Percentiles rank a stretch among this genome's conserved stretches.
Conservation (phyloP, 352 stramenopile genomes). For the Phytophthora kernoviae region DNA sequence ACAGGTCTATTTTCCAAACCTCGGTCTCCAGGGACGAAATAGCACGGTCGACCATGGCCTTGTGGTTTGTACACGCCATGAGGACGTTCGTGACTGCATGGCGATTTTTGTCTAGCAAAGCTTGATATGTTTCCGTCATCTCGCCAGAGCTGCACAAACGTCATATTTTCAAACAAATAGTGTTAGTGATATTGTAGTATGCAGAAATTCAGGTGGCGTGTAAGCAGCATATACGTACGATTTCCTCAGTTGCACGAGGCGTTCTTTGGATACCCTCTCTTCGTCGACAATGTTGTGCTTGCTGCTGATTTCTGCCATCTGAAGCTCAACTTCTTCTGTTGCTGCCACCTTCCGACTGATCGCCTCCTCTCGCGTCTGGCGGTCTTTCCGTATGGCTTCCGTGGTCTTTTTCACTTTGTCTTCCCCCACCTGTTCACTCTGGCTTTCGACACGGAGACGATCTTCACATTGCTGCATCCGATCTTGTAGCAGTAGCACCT, state of each 20-base stretch:
- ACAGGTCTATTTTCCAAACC: conserved; percentile 55
- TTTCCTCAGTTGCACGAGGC: conserved; percentile 57
- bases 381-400: conserved; percentile 58
- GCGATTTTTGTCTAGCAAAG: conserved; percentile 62
- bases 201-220: not conserved
- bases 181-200: conserved; percentile 11
- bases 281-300: conserved; percentile 55
- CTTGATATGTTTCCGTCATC: conserved; percentile 58
- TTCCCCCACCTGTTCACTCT: conserved; percentile 57
- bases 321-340: conserved; percentile 73
- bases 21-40: conserved; percentile 69
- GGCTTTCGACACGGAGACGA: conserved; percentile 51
- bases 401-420: conserved; percentile 57
- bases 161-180: not conserved
- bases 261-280: conserved; percentile 42
- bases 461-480: conserved; percentile 63
- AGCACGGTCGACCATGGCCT: conserved; percentile 59
- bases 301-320: conserved; percentile 73
- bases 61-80: conserved; percentile 69
- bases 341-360: conserved; percentile 52
- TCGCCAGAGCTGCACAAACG: conserved; percentile 38
- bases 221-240: conserved; percentile 39
- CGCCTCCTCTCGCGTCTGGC: conserved; percentile 44
- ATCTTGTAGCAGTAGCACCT: conserved; percentile 56
- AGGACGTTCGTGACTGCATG: conserved; percentile 67